These are phyloP conservation scores for Apiospora pterosperma DNA, from an alignment of 2,329 filamentous ascomycete genomes.

Conservation along the genomic window DNA sequence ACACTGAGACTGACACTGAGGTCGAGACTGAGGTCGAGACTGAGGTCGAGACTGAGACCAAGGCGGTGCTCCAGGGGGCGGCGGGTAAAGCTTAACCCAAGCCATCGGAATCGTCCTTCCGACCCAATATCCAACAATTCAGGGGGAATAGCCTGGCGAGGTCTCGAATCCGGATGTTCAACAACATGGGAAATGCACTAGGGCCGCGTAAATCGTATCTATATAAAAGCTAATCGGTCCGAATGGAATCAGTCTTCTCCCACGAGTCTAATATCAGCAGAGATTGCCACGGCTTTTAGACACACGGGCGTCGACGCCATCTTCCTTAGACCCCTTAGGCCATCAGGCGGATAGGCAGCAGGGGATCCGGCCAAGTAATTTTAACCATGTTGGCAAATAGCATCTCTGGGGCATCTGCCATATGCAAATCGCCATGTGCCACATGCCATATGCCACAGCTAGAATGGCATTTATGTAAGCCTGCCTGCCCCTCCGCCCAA, in stretches of 20 bases:
- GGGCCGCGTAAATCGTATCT: no score
- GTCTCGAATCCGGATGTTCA: not conserved
- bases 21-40: not conserved
- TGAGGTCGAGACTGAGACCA: not conserved
- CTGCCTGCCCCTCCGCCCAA: not conserved
- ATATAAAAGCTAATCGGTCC: not conserved
- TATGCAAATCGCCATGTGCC: no score
- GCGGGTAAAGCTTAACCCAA: not conserved
- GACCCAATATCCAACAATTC: not conserved
- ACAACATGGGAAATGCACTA: not conserved
- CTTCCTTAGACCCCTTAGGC: not conserved
- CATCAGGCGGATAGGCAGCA: not conserved
- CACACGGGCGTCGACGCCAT: not conserved
- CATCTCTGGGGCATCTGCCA: no score
- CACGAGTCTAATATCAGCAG: not conserved
- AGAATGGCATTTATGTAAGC: not conserved
- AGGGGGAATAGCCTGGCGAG: not conserved
- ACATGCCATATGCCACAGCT: not conserved
- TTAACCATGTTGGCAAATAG: not conserved
- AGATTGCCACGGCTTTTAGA: not conserved
- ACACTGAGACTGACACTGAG: not conserved
- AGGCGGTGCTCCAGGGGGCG: not conserved
- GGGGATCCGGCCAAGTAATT: not conserved
- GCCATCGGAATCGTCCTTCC: not conserved
- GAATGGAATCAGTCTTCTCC: not conserved